Conservation (phyloP, 805 yeast genomes). For the Sugiyamaella mastotermitis region DNA sequence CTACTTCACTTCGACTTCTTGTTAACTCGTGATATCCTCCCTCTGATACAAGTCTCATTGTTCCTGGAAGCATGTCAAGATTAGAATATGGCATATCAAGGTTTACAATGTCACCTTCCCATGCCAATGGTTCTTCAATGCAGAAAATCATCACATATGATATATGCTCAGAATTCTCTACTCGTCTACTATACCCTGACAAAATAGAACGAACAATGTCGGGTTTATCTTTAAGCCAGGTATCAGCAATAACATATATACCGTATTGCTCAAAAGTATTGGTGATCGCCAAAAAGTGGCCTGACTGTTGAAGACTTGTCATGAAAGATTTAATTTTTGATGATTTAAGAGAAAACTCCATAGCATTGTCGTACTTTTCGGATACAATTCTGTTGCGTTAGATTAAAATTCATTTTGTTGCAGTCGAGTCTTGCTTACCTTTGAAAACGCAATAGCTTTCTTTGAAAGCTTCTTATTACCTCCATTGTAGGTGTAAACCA, state of each 20-base stretch:
- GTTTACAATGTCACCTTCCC: constrained; percentile 78
- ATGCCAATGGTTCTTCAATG: constrained; percentile 77
- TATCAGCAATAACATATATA: constrained; percentile 72
- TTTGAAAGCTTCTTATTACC: constrained; percentile 46
- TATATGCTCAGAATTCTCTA: constrained; percentile 26
- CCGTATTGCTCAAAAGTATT: constrained; percentile 70
- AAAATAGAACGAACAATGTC: constrained; percentile 26
- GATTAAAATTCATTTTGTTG: too few species aligned
- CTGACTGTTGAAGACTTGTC: constrained; percentile 52
- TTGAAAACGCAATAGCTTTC: constrained; percentile 77
- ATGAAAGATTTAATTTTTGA: constrained; percentile 41
- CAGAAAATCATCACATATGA: constrained; percentile 70
- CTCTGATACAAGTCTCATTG: constrained; percentile 59
- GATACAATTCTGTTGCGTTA: constrained; percentile 38
- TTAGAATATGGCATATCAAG: constrained; percentile 32
- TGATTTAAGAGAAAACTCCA: constrained; percentile 35
- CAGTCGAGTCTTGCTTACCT: constrained; percentile 41
- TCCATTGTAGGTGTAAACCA: constrained; percentile 40
- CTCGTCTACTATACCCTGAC: constrained; percentile 29
- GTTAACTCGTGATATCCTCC: constrained; percentile 58
- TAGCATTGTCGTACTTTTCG: constrained; percentile 65
- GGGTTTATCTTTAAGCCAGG: constrained; percentile 40
- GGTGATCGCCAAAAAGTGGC: constrained; percentile 73
- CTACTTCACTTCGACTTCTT: constrained; percentile 50
- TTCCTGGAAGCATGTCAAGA: constrained; percentile 60